phyloP scores from a whole-genome alignment of 805 yeast species.

The Candida railenensis region DNA sequence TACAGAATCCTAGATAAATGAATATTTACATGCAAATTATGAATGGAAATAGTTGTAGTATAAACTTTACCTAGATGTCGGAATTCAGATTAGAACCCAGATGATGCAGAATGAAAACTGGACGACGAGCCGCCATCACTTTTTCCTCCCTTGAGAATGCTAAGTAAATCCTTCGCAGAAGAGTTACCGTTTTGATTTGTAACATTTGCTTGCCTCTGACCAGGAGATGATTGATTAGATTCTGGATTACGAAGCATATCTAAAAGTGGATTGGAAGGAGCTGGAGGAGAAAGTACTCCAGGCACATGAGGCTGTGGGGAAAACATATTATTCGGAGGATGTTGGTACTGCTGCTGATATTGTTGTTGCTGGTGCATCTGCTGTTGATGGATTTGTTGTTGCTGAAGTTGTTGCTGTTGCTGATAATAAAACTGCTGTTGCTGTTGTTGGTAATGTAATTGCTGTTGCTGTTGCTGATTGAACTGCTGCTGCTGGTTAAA shows the following conservation, averaged over 20 bases:
- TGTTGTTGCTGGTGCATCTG: neutral
- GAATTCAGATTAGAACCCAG: neutral
- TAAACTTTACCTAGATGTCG: no score
- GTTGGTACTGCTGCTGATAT: neutral
- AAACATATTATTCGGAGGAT: neutral
- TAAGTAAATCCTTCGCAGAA: constrained; percentile 22
- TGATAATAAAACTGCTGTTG: neutral
- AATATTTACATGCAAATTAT: constrained; percentile 5
- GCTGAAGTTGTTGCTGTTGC: neutral
- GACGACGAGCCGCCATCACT: neutral
- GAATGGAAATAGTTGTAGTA: constrained; percentile 4
- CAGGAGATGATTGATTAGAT: neutral
- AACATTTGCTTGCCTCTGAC: neutral
- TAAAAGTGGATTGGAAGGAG: constrained; percentile 1
- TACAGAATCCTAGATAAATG: constrained; percentile 3
- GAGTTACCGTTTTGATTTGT: constrained; percentile 6
- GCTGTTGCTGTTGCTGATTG: neutral
- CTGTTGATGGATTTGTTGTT: neutral
- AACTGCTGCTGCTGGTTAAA: constrained; percentile 5
- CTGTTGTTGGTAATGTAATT: neutral
- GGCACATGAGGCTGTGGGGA: neutral
- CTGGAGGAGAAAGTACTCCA: neutral
- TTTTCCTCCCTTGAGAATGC: constrained; percentile 17
- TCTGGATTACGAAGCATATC: neutral
- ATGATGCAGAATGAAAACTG: constrained; percentile 3